Conservation (phyloP, 345 rosid species). For the Melaleuca alternifolia region DNA sequence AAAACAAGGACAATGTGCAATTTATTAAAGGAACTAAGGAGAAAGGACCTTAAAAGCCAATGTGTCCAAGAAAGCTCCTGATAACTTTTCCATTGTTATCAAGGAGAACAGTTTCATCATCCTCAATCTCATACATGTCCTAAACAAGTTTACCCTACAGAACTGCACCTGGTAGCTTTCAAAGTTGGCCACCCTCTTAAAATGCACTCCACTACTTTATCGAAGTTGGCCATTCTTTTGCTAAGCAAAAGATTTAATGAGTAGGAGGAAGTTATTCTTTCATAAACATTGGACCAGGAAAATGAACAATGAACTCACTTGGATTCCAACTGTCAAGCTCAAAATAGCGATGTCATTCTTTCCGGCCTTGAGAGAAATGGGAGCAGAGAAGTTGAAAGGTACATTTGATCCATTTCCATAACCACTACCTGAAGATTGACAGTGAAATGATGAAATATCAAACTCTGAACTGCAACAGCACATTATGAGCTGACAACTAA, state of each 20-base stretch:
- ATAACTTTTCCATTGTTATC: background rate
- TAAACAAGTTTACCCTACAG: background rate
- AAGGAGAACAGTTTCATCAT: background rate
- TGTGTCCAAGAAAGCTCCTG: background rate
- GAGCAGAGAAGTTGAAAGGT: conserved; percentile 42
- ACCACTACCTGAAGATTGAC: conserved; percentile 42
- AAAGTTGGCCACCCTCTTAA: background rate
- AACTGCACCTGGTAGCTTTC: background rate
- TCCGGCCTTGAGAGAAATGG: conserved; percentile 64
- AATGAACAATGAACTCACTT: conserved; percentile 31
- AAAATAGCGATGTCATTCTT: conserved; percentile 67
- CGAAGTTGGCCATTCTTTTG: background rate
- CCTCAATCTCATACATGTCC: background rate
- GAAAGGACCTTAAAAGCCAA: background rate
- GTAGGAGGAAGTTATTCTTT: background rate
- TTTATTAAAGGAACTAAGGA: background rate
- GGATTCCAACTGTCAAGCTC: conserved; percentile 85
- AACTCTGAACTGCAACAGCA: background rate
- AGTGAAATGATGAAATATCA: background rate
- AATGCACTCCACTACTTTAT: background rate
- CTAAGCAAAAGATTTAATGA: background rate
- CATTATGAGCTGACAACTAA: background rate
- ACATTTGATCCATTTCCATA: conserved; percentile 66
- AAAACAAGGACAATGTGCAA: background rate
- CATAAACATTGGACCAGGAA: background rate